phyloP scores from a whole-genome alignment of 2,329 filamentous ascomycete species.

The Hypoxylon sp. region DNA sequence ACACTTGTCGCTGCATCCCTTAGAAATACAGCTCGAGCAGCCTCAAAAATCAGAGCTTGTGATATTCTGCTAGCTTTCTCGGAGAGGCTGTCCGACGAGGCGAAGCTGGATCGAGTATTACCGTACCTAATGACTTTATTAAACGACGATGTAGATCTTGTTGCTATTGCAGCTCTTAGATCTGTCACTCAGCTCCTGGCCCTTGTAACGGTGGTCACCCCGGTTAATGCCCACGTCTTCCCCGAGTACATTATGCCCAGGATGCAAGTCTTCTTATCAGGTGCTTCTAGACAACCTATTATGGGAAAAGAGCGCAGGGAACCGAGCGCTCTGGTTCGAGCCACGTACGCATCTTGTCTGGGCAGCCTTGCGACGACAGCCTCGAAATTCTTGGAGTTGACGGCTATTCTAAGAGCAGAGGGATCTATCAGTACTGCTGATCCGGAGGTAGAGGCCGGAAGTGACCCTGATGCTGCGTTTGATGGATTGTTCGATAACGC shows the following conservation, averaged over 20 bases:
- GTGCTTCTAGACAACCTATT: slow-evolving; percentile 56
- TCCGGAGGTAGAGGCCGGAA: slow-evolving; percentile 82
- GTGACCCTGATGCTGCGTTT: slow-evolving; percentile 77
- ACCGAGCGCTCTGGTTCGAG: slow-evolving; percentile 80
- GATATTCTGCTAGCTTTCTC: slow-evolving; percentile 93
- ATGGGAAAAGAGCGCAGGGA: slow-evolving; percentile 60
- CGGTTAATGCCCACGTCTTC: slow-evolving; percentile 78
- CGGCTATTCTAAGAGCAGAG: slow-evolving; percentile 87
- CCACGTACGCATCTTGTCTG: slow-evolving; percentile 93
- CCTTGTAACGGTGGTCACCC: slow-evolving; percentile 89
- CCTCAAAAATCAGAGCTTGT: slow-evolving; percentile 89
- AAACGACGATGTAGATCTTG: slow-evolving; percentile 84
- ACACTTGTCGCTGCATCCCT: slow-evolving; percentile 90
- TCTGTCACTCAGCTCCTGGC: slow-evolving; percentile 90
- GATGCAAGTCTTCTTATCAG: slow-evolving; percentile 69
- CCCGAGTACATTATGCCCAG: slow-evolving; percentile 77
- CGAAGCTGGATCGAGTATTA: slow-evolving; percentile 91
- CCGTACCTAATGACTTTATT: slow-evolving; percentile 90
- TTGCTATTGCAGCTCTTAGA: slow-evolving; percentile 87
- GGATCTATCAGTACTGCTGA: slow-evolving; percentile 83
- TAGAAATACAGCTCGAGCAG: slow-evolving; percentile 88
- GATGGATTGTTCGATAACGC: slow-evolving; percentile 90
- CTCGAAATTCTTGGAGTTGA: slow-evolving; percentile 88
- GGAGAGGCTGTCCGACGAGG: slow-evolving; percentile 92
- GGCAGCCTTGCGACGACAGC: slow-evolving; percentile 90